Evolutionary conservation across 306 rosid species (phyloP).

Genomic region (Pterocarpus santalinus): DNA sequence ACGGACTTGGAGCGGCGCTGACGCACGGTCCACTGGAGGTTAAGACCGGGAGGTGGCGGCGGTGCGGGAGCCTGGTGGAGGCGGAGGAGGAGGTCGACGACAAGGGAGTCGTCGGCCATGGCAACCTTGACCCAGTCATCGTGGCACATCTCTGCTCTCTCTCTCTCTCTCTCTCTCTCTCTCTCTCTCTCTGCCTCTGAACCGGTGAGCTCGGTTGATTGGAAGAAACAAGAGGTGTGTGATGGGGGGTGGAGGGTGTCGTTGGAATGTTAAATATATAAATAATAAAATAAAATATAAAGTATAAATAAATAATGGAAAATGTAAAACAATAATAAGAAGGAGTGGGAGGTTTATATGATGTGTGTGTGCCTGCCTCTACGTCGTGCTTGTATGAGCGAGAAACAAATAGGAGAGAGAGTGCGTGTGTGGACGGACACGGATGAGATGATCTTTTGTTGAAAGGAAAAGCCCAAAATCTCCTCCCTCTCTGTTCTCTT

Average conservation of each 20-base stretch:
- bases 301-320: not conserved
- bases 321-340: not conserved
- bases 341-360: not conserved
- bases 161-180: not conserved
- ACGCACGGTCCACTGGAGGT: constrained; percentile 77
- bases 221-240: not conserved
- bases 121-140: constrained; percentile 80
- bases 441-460: not conserved
- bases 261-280: not conserved
- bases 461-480: not conserved
- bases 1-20: constrained; percentile 75
- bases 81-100: constrained; percentile 66
- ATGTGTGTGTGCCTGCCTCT: not conserved
- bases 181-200: too few species aligned
- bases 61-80: constrained; percentile 45
- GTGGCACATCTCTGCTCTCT: constrained; percentile 47
- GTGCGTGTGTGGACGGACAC: not conserved
- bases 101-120: constrained; percentile 67
- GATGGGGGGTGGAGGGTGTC: not conserved
- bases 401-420: not conserved
- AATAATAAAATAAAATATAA: not conserved
- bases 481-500: not conserved
- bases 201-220: not conserved
- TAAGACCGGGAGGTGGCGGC: constrained; percentile 36
- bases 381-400: not conserved